These are phyloP conservation scores for Nothophaeocryptopus gaeumannii DNA, from an alignment of 2,329 filamentous ascomycete species.

Conservation along the genomic window DNA sequence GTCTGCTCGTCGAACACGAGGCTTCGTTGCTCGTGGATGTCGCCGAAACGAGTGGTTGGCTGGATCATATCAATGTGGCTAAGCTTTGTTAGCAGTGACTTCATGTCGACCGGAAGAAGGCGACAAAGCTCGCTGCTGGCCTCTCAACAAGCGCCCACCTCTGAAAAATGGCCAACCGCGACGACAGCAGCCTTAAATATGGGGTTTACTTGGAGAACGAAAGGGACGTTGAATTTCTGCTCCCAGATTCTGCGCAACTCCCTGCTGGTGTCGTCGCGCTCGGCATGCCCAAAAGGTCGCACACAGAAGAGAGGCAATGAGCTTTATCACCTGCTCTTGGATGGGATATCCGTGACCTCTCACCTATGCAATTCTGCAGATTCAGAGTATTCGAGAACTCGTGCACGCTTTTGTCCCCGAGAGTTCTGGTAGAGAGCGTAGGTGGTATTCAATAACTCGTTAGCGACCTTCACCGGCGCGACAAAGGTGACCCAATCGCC, in stretches of 20 bases:
- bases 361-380: slow-evolving; percentile 54
- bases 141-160: too few relatives aligned
- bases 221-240: too few relatives aligned
- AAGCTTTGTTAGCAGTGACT: background rate
- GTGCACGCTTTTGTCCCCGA: slow-evolving; percentile 48
- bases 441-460: slow-evolving; percentile 55
- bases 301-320: too few relatives aligned
- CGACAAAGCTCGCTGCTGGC: too few relatives aligned
- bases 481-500: slow-evolving; percentile 61
- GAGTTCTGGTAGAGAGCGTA: slow-evolving; percentile 53
- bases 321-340: too few relatives aligned
- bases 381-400: slow-evolving; percentile 60
- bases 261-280: too few relatives aligned
- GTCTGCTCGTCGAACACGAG: slow-evolving; percentile 9
- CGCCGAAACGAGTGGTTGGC: slow-evolving; percentile 58
- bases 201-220: too few relatives aligned
- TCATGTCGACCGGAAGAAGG: too few relatives aligned
- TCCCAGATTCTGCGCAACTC: too few relatives aligned
- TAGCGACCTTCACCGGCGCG: slow-evolving; percentile 44
- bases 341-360: background rate
- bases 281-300: too few relatives aligned
- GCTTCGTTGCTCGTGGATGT: slow-evolving; percentile 30
- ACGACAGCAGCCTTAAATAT: too few relatives aligned
- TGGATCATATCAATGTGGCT: slow-evolving; percentile 55
- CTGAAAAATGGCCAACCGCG: too few relatives aligned